These are phyloP conservation scores for Ceratocystis cubensis DNA, from an alignment of 2,329 filamentous ascomycete species.

Conservation along the genomic window DNA sequence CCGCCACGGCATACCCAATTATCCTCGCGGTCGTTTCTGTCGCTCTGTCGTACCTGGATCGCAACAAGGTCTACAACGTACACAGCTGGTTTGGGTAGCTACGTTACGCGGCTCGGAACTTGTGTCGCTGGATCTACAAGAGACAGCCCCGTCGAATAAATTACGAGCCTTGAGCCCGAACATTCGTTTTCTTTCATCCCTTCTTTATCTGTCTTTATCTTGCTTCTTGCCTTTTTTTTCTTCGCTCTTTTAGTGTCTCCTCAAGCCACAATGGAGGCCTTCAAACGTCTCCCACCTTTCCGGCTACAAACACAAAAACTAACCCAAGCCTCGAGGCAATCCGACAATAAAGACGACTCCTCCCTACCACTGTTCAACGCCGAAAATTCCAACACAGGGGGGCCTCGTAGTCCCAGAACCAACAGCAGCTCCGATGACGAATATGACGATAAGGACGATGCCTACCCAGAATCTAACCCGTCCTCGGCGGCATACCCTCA, in stretches of 20 bases:
- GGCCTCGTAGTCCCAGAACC: neutral
- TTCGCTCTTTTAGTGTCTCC: neutral
- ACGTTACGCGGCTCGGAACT: neutral
- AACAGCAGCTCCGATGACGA: conserved; percentile 11
- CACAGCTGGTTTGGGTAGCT: neutral
- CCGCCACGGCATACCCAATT: neutral
- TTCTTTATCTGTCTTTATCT: neutral
- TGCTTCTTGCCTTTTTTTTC: neutral
- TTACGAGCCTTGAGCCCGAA: neutral
- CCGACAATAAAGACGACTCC: conserved; percentile 30
- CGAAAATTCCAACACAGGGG: conserved; percentile 33
- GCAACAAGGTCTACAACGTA: neutral
- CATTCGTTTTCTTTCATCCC: neutral
- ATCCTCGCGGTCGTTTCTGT: neutral
- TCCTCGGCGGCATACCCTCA: conserved; percentile 11
- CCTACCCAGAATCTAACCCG: neutral
- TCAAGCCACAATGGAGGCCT: conserved; percentile 16
- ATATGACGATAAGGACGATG: conserved; percentile 4
- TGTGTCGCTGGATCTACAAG: neutral
- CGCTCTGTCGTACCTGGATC: neutral
- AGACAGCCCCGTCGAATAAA: neutral
- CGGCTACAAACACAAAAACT: conserved; percentile 8
- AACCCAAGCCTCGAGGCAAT: conserved; percentile 25
- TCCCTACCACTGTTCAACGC: conserved; percentile 25
- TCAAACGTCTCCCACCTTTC: conserved; percentile 20